phyloP scores from a whole-genome alignment of 2,329 filamentous ascomycete species.

The Fonsecaea pedrosoi region DNA sequence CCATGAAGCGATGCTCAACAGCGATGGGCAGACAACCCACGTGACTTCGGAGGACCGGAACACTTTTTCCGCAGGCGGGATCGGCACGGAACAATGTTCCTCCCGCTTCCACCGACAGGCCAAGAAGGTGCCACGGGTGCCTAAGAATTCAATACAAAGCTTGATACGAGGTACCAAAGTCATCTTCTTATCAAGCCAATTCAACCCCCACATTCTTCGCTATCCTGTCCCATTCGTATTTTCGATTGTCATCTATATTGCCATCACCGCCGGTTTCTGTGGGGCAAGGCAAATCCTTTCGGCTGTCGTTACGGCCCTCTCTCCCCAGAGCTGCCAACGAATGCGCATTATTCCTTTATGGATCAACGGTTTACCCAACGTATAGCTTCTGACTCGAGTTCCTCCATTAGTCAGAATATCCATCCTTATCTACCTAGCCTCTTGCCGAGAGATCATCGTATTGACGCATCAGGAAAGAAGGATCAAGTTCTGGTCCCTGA shows the following conservation, averaged over 20 bases:
- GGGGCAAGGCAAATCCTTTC: background rate
- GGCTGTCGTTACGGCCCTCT: too few relatives aligned
- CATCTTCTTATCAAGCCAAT: background rate
- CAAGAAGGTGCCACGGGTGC: too few relatives aligned
- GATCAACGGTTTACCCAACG: background rate
- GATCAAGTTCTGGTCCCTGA: background rate
- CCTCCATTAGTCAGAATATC: background rate
- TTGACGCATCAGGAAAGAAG: background rate
- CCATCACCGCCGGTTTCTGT: background rate
- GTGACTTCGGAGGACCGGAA: too few relatives aligned
- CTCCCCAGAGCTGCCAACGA: background rate
- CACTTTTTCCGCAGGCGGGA: too few relatives aligned
- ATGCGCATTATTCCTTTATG: background rate
- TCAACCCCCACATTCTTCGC: background rate
- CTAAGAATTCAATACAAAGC: too few relatives aligned
- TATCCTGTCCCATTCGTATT: background rate
- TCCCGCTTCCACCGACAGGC: too few relatives aligned
- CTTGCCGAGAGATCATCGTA: background rate
- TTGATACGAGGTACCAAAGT: too few relatives aligned
- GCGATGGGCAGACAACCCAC: too few relatives aligned
- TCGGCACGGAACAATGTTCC: too few relatives aligned
- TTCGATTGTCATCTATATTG: background rate
- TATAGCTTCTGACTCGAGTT: background rate
- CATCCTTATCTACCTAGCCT: conserved; percentile 1
- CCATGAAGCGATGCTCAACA: too few relatives aligned